Percentiles rank a stretch among this genome's conserved stretches.
Evolutionary conservation across 345 rosid genomes (phyloP).

Genomic region (Acer yangbiense): DNA sequence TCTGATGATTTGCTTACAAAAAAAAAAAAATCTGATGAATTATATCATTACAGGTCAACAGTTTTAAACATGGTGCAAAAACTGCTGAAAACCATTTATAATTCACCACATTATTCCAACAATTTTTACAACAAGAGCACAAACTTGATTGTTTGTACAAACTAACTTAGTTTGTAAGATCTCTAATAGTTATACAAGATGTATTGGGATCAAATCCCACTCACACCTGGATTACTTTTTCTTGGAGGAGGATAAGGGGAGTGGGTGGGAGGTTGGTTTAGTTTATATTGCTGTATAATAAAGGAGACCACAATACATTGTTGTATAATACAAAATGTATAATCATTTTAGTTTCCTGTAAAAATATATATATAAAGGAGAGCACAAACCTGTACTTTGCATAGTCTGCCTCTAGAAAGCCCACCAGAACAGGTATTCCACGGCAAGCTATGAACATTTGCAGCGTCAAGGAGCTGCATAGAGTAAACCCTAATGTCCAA

Average conservation of each 20-base stretch:
- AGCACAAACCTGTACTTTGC: constrained; percentile 83
- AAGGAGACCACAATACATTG: constrained; percentile 20
- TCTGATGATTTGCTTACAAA: not conserved
- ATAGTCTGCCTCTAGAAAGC: constrained; percentile 95
- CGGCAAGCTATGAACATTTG: constrained; percentile 99
- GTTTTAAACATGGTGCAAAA: not conserved
- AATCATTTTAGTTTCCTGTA: too few relatives aligned
- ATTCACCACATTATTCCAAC: not conserved
- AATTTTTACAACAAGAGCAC: not conserved
- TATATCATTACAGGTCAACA: not conserved
- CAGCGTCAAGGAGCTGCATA: constrained; percentile 83
- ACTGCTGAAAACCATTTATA: not conserved
- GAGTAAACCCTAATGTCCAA: constrained; percentile 28
- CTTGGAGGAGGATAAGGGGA: not conserved
- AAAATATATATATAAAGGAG: not conserved
- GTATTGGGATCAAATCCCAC: not conserved
- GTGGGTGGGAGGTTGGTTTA: not conserved
- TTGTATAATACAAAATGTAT: too few relatives aligned
- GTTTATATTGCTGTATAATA: not conserved
- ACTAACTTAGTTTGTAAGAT: not conserved
- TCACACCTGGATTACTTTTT: not conserved
- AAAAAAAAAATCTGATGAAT: not conserved
- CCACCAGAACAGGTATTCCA: constrained; percentile 93
- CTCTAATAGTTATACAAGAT: not conserved
- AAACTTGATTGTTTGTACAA: not conserved